Percentiles rank a stretch among this genome's conserved stretches.
These are phyloP conservation scores for Penstemon barbatus DNA, from an alignment of 257 asterid species.

Conservation along the genomic window DNA sequence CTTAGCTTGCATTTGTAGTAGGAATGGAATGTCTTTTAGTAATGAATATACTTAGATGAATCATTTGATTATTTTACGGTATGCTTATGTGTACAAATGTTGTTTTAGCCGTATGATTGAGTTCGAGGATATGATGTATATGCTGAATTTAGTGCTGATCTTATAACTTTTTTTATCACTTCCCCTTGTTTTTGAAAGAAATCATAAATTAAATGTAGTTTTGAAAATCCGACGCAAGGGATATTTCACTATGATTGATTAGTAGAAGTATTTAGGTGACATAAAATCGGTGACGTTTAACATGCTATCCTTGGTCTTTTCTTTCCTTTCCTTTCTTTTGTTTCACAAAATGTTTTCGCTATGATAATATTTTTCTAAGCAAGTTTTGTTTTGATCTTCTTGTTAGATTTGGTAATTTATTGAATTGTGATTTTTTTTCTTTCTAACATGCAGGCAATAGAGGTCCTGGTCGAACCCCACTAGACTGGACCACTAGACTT, in stretches of 20 bases:
- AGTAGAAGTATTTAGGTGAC: background rate
- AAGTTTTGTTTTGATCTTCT: constrained; percentile 28
- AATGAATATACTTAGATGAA: background rate
- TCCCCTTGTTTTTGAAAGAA: too few species aligned
- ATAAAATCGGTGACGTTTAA: background rate
- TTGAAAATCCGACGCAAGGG: background rate
- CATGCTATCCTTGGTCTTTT: background rate
- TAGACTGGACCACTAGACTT: constrained; percentile 88
- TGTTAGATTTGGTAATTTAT: background rate
- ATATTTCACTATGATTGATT: background rate
- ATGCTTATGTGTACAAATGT: too few species aligned
- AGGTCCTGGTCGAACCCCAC: constrained; percentile 94
- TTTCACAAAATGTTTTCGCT: background rate
- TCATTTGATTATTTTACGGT: background rate
- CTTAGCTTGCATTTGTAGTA: too few species aligned
- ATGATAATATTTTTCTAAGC: background rate
- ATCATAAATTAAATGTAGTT: too few species aligned
- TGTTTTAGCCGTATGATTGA: too few species aligned
- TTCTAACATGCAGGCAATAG: constrained; percentile 58
- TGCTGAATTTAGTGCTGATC: too few species aligned
- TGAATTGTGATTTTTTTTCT: too few species aligned
- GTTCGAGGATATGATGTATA: too few species aligned
- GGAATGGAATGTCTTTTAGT: too few species aligned
- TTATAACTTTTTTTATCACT: too few species aligned
- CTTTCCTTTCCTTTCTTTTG: background rate